Evolutionary conservation across 2,329 filamentous ascomycete genomes (phyloP).

Genomic region (Cladophialophora chaetospira): DNA sequence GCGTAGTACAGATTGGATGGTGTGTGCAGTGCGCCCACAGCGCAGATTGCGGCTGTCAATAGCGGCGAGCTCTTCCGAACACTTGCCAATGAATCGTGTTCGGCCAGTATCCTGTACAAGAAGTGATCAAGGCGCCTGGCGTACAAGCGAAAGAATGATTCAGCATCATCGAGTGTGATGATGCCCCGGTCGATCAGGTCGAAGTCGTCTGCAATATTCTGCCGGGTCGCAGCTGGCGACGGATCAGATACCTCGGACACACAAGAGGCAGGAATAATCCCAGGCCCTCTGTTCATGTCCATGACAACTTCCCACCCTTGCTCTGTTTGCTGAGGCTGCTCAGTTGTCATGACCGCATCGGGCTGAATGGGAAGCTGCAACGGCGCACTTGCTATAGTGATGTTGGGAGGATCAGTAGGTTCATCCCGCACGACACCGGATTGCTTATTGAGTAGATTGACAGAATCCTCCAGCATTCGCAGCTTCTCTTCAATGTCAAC

Average conservation of each 20-base stretch:
- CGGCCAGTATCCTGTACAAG: conserved; percentile 58
- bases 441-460: conserved; percentile 28
- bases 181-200: conserved; percentile 56
- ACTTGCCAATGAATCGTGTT: conserved; percentile 53
- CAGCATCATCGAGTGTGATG: conserved; percentile 52
- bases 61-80: conserved; percentile 58
- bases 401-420: conserved; percentile 25
- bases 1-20: conserved; percentile 55
- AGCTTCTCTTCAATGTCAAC: conserved; percentile 42
- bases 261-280: conserved; percentile 53
- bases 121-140: conserved; percentile 55
- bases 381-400: neutral
- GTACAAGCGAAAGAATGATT: conserved; percentile 56
- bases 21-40: conserved; percentile 61
- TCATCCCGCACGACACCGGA: conserved; percentile 4
- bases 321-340: conserved; percentile 30
- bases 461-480: conserved; percentile 40
- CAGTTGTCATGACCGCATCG: conserved; percentile 6
- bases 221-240: conserved; percentile 42
- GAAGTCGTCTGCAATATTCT: conserved; percentile 27
- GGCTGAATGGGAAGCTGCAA: neutral
- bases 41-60: conserved; percentile 57
- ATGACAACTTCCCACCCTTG: conserved; percentile 43
- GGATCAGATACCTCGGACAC: conserved; percentile 54
- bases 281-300: conserved; percentile 42